These are phyloP conservation scores for Aspergillus niger DNA, from an alignment of 2,329 filamentous ascomycete genomes.

Conservation along the genomic window DNA sequence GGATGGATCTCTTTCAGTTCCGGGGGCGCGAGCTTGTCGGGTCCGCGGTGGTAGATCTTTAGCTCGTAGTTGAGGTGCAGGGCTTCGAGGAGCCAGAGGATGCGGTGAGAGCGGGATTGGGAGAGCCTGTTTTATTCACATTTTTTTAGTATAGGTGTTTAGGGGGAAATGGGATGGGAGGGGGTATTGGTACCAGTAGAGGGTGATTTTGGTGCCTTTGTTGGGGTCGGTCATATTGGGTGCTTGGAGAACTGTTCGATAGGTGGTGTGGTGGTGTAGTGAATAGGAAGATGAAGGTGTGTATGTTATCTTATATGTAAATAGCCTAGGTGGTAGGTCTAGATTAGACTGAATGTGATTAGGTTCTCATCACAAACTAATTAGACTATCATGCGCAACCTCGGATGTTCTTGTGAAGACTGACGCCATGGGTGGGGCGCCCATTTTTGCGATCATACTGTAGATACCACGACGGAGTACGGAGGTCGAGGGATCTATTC, in stretches of 20 bases:
- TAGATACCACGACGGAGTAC: neutral
- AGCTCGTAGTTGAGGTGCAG: constrained; percentile 77
- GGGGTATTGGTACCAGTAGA: constrained; percentile 59
- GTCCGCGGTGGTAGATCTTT: constrained; percentile 71
- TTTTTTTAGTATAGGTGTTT: too few relatives aligned
- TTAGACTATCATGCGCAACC: neutral
- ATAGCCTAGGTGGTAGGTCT: neutral
- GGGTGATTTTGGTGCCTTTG: constrained; percentile 56
- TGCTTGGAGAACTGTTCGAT: neutral
- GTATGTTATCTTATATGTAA: neutral
- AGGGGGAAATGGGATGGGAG: neutral
- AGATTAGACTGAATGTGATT: neutral
- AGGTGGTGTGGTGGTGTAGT: neutral
- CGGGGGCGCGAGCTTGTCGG: constrained; percentile 68
- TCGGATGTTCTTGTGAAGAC: neutral
- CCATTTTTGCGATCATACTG: neutral
- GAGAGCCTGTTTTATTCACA: constrained; percentile 64
- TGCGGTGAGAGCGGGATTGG: constrained; percentile 77
- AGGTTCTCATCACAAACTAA: neutral
- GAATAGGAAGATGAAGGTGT: neutral
- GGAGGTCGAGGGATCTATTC: too few relatives aligned
- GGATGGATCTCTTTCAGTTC: constrained; percentile 78
- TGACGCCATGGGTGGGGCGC: neutral
- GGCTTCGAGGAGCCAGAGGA: constrained; percentile 84
- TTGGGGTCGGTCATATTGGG: constrained; percentile 23